Base-by-base conservation (phyloP, 2,329 filamentous ascomycete genomes). In the Epichloe uncinata region DNA sequence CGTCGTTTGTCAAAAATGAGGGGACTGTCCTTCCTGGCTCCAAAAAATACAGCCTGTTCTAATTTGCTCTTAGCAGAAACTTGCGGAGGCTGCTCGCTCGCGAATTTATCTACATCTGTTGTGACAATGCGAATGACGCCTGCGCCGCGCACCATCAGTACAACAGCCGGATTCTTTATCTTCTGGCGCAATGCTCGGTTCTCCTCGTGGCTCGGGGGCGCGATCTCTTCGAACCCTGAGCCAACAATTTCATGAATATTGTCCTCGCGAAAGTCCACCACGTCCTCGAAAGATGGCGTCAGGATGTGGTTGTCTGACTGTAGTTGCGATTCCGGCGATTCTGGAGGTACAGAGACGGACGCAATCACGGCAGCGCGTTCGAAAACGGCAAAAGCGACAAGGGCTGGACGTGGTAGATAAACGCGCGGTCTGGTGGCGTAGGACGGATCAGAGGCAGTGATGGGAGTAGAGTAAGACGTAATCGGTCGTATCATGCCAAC, bases 21-120 rank as follows among this genome's bases (percentile, higher is more conserved):
- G n/a, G 91, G 85, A 58, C 89, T 97, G 60, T 87, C 81, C 54
- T 83, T 77, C 61, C 86, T 81, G 45, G 80, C 81, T 2, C 90
- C 90, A 62, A 88, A 97, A 97, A 96, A 97, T 1, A 97, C 85
- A 2, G 90, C 90, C 68, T 98, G 90, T 61, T 96, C 88, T 40
- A 98, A 75, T 66, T 93, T 95, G 67, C 82, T 87, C 67, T 88
- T 93, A 6, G 87, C 85, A 1, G 86, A 90, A 15, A 95, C 78
- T 56, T 73, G 68, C 1, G 79, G 80, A 4, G 78, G 73, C 48
- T 69, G 67, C 48, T 77, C 75, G 53, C 75, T 77, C 12, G 73
- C 73, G 58, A 84, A 81, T 52, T 74, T 77, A 54, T 79, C 74
- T 43, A 79, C 68, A 47, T 83, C 77, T 7, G 74, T 73, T 18